phyloP scores from a whole-genome alignment of 2,329 filamentous ascomycete species.

The Hymenoscyphus repandus region DNA sequence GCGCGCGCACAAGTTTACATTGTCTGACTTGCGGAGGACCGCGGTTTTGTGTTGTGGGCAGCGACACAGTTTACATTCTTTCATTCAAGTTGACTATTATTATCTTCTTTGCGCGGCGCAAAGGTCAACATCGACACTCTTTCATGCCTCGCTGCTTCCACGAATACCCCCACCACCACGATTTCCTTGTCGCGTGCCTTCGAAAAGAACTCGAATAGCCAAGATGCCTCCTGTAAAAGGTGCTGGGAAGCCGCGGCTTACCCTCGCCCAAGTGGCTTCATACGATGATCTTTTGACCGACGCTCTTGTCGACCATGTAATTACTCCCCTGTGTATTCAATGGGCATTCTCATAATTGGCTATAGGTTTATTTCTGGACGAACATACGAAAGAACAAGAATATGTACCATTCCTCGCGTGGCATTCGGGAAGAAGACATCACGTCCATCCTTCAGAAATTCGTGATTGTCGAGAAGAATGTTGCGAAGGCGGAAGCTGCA shows the following conservation, averaged over 20 bases:
- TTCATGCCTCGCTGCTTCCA: neutral
- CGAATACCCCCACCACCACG: neutral
- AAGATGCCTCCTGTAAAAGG: constrained; percentile 40
- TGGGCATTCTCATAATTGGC: constrained; percentile 4
- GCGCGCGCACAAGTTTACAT: neutral
- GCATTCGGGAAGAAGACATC: constrained; percentile 59
- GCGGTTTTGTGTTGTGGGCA: too few species aligned
- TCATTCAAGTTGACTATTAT: neutral
- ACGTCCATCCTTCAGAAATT: constrained; percentile 56
- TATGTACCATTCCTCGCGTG: constrained; percentile 79
- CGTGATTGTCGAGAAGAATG: constrained; percentile 70
- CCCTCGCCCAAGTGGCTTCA: constrained; percentile 77
- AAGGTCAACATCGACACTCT: neutral
- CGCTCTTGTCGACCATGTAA: constrained; percentile 88
- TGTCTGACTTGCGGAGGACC: too few species aligned
- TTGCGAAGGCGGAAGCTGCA: constrained; percentile 63
- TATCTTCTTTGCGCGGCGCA: neutral
- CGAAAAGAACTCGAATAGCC: neutral
- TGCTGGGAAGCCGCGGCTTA: constrained; percentile 67
- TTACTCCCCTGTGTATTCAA: constrained; percentile 33
- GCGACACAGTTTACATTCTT: neutral
- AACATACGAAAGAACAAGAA: constrained; percentile 89
- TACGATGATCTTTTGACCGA: constrained; percentile 97
- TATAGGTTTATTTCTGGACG: constrained; percentile 91
- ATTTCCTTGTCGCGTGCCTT: constrained; percentile 1